Evolutionary conservation across 1,139 yeast genomes (phyloP).

Genomic region (Blastobotrys petasosporus): DNA sequence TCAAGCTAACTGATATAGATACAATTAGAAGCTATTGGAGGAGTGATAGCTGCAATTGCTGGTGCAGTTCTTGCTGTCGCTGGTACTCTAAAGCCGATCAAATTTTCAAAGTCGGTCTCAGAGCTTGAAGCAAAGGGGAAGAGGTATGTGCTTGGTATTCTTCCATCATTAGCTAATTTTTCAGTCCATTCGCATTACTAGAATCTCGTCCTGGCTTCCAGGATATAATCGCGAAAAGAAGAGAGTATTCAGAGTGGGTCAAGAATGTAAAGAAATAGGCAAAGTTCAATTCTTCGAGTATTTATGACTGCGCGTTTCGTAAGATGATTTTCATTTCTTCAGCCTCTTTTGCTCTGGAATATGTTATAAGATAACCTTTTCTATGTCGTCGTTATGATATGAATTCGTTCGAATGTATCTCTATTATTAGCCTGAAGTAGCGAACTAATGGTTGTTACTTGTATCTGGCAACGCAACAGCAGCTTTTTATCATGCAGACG

Average conservation of each 20-base stretch:
- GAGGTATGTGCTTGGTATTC: slow-evolving; percentile 19
- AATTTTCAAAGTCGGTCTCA: slow-evolving; percentile 26
- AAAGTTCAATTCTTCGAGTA: too few relatives aligned
- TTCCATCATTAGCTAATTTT: slow-evolving; percentile 9
- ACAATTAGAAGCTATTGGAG: slow-evolving; percentile 30
- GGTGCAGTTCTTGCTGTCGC: slow-evolving; percentile 23
- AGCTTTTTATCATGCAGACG: too few relatives aligned
- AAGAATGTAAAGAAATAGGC: slow-evolving; percentile 4
- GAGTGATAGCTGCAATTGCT: slow-evolving; percentile 24
- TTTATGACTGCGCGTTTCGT: too few relatives aligned
- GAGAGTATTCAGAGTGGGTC: slow-evolving; percentile 29
- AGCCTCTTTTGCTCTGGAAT: too few relatives aligned
- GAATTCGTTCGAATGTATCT: too few relatives aligned
- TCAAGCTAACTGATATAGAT: slow-evolving; percentile 21
- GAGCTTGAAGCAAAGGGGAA: slow-evolving; percentile 24
- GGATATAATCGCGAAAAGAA: slow-evolving; percentile 27
- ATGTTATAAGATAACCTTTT: too few relatives aligned
- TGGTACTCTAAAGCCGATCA: slow-evolving; percentile 27
- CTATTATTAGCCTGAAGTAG: too few relatives aligned
- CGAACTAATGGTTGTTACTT: too few relatives aligned
- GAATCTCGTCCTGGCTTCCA: slow-evolving; percentile 34
- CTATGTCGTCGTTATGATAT: too few relatives aligned
- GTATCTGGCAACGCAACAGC: too few relatives aligned
- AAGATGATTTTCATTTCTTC: too few relatives aligned
- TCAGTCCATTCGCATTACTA: slow-evolving; percentile 26